phyloP scores from a whole-genome alignment of 352 stramenopile species.

The Aphanomyces cochlioides region DNA sequence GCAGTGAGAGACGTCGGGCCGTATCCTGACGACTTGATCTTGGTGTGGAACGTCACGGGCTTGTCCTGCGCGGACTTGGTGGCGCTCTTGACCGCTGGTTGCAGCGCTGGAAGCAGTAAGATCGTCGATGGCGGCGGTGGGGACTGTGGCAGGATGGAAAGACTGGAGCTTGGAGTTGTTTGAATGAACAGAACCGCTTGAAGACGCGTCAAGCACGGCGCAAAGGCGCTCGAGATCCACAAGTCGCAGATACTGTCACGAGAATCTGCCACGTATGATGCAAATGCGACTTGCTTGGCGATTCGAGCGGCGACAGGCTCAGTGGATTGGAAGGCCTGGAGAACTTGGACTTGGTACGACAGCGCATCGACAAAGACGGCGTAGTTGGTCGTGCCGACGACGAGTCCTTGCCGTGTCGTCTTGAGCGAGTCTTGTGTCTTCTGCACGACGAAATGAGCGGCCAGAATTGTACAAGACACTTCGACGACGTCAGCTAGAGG shows the following conservation, averaged over 20 bases:
- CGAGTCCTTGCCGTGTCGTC: conserved; percentile 41
- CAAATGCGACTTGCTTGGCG: conserved; percentile 57
- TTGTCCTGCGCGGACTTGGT: conserved; percentile 46
- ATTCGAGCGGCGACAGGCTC: conserved; percentile 40
- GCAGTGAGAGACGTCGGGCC: conserved; percentile 32
- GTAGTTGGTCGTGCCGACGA: conserved; percentile 48
- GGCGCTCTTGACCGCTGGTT: not conserved
- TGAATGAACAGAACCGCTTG: not conserved
- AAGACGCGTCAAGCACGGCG: conserved; percentile 58
- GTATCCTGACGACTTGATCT: conserved; percentile 82
- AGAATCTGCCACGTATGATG: conserved; percentile 31
- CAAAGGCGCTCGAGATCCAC: conserved; percentile 54
- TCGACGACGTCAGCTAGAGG: not conserved
- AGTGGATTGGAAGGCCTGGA: conserved; percentile 51
- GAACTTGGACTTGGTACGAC: conserved; percentile 54
- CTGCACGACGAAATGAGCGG: conserved; percentile 13
- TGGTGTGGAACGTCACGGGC: conserved; percentile 73
- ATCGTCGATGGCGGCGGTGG: conserved; percentile 12
- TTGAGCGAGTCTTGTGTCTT: not conserved
- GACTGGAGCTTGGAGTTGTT: not conserved
- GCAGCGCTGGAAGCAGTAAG: conserved; percentile 2
- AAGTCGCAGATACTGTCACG: conserved; percentile 41
- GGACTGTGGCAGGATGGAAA: conserved; percentile 26
- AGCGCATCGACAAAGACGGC: conserved; percentile 60
- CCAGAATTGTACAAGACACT: conserved; percentile 28